Percentiles rank a stretch among this genome's conserved stretches.
These are phyloP conservation scores for Vanilla planifolia DNA, from an alignment of 106 monocot species.

Conservation along the genomic window DNA sequence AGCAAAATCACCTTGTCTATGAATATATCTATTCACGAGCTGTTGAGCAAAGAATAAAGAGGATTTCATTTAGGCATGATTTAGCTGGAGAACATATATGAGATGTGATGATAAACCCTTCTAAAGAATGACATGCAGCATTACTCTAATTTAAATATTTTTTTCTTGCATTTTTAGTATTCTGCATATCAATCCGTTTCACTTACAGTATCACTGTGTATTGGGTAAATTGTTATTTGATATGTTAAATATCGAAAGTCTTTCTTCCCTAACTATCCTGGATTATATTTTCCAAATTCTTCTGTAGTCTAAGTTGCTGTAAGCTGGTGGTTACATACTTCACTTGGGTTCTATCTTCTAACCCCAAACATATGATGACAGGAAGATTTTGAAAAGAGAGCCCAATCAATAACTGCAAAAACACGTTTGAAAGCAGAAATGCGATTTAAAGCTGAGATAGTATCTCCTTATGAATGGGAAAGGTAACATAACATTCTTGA, in stretches of 20 bases:
- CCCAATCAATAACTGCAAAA: conserved; percentile 81
- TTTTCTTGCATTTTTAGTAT: background rate
- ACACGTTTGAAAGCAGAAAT: conserved; percentile 89
- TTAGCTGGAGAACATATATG: background rate
- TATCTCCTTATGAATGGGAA: conserved; percentile 94
- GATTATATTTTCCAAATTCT: background rate
- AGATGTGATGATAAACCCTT: background rate
- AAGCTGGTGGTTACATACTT: background rate
- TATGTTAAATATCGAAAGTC: background rate
- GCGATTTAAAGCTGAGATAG: conserved; percentile 83
- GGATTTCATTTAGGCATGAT: background rate
- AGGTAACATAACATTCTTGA: conserved; percentile 29
- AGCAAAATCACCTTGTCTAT: too few relatives aligned
- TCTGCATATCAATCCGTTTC: background rate
- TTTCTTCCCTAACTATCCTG: background rate
- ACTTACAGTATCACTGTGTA: background rate
- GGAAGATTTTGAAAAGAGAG: conserved; percentile 89
- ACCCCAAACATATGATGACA: conserved; percentile 16
- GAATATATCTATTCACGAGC: too few relatives aligned
- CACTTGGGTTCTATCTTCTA: background rate
- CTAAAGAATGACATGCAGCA: background rate
- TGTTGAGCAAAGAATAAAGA: too few relatives aligned
- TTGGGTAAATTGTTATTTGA: background rate
- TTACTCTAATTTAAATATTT: background rate
- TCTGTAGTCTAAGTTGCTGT: background rate